Evolutionary conservation across 2,329 filamentous ascomycete species (phyloP).

Genomic region (Simplicillium aogashimaense): DNA sequence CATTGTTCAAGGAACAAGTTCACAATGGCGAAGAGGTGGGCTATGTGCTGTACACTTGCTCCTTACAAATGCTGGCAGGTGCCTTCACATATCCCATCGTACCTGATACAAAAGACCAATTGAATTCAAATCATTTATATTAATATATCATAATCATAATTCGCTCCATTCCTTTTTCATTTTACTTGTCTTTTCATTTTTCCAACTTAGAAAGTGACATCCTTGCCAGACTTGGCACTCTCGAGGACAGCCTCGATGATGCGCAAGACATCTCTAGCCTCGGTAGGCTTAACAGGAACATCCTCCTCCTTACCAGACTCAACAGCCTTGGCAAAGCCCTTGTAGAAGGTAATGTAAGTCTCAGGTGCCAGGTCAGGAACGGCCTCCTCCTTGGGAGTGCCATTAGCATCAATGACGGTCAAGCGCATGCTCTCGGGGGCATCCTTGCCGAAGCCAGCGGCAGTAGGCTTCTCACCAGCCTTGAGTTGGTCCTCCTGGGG

Average conservation of each 20-base stretch:
- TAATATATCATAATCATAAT: too few relatives aligned
- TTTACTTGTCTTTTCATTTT: too few relatives aligned
- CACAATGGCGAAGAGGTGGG: too few relatives aligned
- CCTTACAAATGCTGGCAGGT: too few relatives aligned
- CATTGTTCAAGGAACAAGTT: too few relatives aligned
- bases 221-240: slow-evolving; percentile 36
- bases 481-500: slow-evolving; percentile 67
- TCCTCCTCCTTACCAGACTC: slow-evolving; percentile 36
- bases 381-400: slow-evolving; percentile 35
- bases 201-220: slow-evolving; percentile 22
- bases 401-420: slow-evolving; percentile 42
- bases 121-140: too few relatives aligned
- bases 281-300: slow-evolving; percentile 40
- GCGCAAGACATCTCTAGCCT: slow-evolving; percentile 42
- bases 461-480: slow-evolving; percentile 49
- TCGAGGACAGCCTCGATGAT: slow-evolving; percentile 42
- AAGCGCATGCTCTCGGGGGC: slow-evolving; percentile 48
- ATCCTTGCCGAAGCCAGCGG: slow-evolving; percentile 57
- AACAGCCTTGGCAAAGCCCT: slow-evolving; percentile 37
- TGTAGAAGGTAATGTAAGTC: slow-evolving; percentile 63
- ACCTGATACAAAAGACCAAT: too few relatives aligned
- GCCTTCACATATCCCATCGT: too few relatives aligned
- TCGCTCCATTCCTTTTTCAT: too few relatives aligned
- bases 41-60: too few relatives aligned
- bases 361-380: slow-evolving; percentile 51